Conservation (phyloP, 2,329 filamentous ascomycete genomes). For the Talaromyces sp. region DNA sequence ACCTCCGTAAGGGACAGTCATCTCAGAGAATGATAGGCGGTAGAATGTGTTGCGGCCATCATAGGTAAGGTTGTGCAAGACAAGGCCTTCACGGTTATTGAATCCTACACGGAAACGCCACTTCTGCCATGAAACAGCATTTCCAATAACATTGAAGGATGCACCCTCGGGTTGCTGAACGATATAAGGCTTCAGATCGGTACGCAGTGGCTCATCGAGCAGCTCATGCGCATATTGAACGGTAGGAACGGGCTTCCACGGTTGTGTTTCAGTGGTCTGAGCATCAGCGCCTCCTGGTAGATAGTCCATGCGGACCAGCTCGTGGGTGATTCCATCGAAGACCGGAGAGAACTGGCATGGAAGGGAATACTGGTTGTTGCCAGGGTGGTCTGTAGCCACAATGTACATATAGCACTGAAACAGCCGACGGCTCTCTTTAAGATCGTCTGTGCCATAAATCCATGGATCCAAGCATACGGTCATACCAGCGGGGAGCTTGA, state of each 20-base stretch:
- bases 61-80: constrained; percentile 69
- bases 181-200: constrained; percentile 66
- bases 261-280: constrained; percentile 57
- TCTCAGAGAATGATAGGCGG: constrained; percentile 67
- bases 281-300: constrained; percentile 68
- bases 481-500: constrained; percentile 60
- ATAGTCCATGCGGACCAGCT: constrained; percentile 70
- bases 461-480: constrained; percentile 65
- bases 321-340: constrained; percentile 62
- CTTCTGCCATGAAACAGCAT: constrained; percentile 66
- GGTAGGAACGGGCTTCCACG: constrained; percentile 58
- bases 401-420: constrained; percentile 48
- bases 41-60: constrained; percentile 67
- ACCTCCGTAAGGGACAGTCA: constrained; percentile 58
- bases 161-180: constrained; percentile 67
- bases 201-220: constrained; percentile 66
- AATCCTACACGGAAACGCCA: constrained; percentile 65
- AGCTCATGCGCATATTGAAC: constrained; percentile 64
- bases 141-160: constrained; percentile 62
- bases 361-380: constrained; percentile 42
- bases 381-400: constrained; percentile 37
- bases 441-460: constrained; percentile 64
- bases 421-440: constrained; percentile 42
- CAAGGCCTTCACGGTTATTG: constrained; percentile 67
- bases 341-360: constrained; percentile 43